Evolutionary conservation across 768 basidiomycete species (phyloP).

Genomic region (Rhodotorula toruloides): DNA sequence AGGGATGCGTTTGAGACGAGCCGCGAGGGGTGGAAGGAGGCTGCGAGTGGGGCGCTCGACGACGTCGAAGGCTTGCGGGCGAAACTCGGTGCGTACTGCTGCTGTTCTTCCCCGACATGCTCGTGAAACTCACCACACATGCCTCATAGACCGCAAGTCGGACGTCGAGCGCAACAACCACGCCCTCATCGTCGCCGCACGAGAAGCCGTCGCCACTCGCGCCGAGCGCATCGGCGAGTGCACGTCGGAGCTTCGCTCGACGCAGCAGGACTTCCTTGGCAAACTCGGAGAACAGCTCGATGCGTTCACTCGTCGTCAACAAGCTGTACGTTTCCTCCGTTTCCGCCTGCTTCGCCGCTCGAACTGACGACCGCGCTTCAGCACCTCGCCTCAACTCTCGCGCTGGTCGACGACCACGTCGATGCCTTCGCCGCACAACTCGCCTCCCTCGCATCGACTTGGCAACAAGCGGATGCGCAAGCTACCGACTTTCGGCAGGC

Average conservation of each 20-base stretch:
- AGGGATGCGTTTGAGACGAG: constrained; percentile 65
- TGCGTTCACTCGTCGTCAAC: constrained; percentile 10
- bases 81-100: constrained; percentile 25
- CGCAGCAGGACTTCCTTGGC: constrained; percentile 17
- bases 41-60: constrained; percentile 7
- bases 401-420: no score
- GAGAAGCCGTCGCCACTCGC: background rate
- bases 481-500: constrained; percentile 5
- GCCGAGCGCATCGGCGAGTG: constrained; percentile 9
- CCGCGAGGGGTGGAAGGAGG: constrained; percentile 40
- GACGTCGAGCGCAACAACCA: constrained; percentile 21
- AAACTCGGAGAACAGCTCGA: background rate
- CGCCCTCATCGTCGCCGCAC: constrained; percentile 5
- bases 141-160: constrained; percentile 16
- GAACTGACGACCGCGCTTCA: no score
- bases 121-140: no score
- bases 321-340: background rate
- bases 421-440: no score
- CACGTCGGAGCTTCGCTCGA: background rate
- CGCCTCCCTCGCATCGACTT: constrained; percentile 1
- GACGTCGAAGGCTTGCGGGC: constrained; percentile 29
- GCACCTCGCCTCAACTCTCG: no score
- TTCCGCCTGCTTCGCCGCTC: background rate
- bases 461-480: background rate
- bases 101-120: background rate